A percentile compares a stretch with the other conserved stretches of the same genome.
Conservation (phyloP, 2,329 filamentous ascomycete species). For the Monosporascus sp. region DNA sequence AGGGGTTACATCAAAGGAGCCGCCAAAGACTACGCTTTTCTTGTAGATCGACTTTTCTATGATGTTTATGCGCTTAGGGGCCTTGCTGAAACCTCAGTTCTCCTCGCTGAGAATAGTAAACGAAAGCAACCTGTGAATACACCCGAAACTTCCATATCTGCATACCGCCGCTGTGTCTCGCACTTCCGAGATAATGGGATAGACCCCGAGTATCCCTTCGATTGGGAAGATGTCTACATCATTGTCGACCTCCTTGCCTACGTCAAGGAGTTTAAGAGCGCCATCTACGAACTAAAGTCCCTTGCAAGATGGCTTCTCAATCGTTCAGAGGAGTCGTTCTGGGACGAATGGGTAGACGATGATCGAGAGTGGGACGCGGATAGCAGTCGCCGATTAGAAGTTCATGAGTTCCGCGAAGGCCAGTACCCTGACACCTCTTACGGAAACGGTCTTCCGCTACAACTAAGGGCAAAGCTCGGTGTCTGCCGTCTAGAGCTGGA, state of each 20-base stretch:
- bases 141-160: slow-evolving; percentile 34
- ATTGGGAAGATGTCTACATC: slow-evolving; percentile 80
- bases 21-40: slow-evolving; percentile 50
- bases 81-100: slow-evolving; percentile 50
- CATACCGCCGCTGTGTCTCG: slow-evolving; percentile 43
- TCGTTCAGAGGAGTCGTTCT: slow-evolving; percentile 66
- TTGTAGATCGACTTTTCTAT: slow-evolving; percentile 45
- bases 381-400: slow-evolving; percentile 59
- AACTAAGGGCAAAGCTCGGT: slow-evolving; percentile 78
- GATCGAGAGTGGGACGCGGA: slow-evolving; percentile 86
- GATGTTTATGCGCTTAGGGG: slow-evolving; percentile 51
- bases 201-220: slow-evolving; percentile 34
- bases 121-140: slow-evolving; percentile 31
- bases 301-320: slow-evolving; percentile 79
- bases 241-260: slow-evolving; percentile 77
- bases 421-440: slow-evolving; percentile 55
- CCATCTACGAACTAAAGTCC: slow-evolving; percentile 63
- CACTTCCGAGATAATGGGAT: slow-evolving; percentile 30
- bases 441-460: slow-evolving; percentile 68
- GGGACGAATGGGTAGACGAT: slow-evolving; percentile 67
- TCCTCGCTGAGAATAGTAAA: slow-evolving; percentile 39
- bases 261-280: slow-evolving; percentile 56
- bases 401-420: slow-evolving; percentile 54
- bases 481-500: slow-evolving; percentile 72
- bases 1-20: slow-evolving; percentile 49